Percentiles rank a stretch among this genome's conserved stretches.
Evolutionary conservation across 2,329 filamentous ascomycete species (phyloP).

Genomic region (Alternaria postmessia): DNA sequence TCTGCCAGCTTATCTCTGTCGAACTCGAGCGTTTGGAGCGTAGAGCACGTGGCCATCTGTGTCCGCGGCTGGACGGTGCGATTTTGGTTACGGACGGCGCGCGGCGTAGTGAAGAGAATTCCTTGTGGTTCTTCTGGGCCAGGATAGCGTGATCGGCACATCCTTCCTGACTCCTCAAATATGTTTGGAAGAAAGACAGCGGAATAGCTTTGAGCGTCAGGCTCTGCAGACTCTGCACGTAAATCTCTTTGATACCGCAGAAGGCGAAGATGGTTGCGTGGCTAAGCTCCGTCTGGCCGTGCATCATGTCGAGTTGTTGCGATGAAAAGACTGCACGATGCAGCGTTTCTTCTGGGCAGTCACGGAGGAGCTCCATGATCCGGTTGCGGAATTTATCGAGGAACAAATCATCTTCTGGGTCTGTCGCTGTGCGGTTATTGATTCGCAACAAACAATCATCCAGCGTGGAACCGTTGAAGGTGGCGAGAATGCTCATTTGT

Average conservation of each 20-base stretch:
- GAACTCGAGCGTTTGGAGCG: slow-evolving; percentile 15
- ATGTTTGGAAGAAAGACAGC: slow-evolving; percentile 56
- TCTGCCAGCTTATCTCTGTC: slow-evolving; percentile 25
- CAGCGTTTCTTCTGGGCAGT: slow-evolving; percentile 53
- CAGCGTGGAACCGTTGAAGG: slow-evolving; percentile 38
- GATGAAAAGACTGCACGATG: slow-evolving; percentile 55
- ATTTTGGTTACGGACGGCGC: slow-evolving; percentile 12
- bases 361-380: slow-evolving; percentile 49
- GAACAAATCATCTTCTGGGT: slow-evolving; percentile 33
- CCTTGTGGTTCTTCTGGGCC: slow-evolving; percentile 55
- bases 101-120: slow-evolving; percentile 53
- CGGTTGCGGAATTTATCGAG: slow-evolving; percentile 40
- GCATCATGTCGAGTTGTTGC: slow-evolving; percentile 47
- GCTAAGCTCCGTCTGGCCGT: slow-evolving; percentile 38
- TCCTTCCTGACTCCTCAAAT: slow-evolving; percentile 54
- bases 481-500: slow-evolving; percentile 32
- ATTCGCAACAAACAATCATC: slow-evolving; percentile 45
- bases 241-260: slow-evolving; percentile 55
- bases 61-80: slow-evolving; percentile 9
- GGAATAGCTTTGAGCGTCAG: slow-evolving; percentile 48
- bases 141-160: slow-evolving; percentile 57
- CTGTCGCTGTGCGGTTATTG: slow-evolving; percentile 31
- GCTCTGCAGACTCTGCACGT: slow-evolving; percentile 46
- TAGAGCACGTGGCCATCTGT: slow-evolving; percentile 27
- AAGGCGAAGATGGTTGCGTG: slow-evolving; percentile 55